Base-by-base conservation (phyloP, 371 early-diverging fungal species). In the Nematocida sp. region DNA sequence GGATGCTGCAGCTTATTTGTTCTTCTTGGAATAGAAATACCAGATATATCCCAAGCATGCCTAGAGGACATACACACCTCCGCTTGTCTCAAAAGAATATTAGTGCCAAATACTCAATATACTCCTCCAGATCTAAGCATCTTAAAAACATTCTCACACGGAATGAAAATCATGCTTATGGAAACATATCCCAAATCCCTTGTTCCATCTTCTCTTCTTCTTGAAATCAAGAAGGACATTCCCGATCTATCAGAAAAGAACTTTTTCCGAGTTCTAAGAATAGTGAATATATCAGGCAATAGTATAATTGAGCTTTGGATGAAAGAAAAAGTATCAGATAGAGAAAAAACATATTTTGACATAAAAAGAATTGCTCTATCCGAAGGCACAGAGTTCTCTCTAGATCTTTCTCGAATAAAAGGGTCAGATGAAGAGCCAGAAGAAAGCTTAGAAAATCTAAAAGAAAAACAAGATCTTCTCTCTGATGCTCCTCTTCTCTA, bases 391-490 rank as follows among this genome's bases (percentile, higher is more conserved):
- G 69, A 55, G 18, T 53, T 55, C 7, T 68, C 69, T 39, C 28
- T 68, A 9, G 69, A 68, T 40, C 4, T 68, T 4, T 68, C 69
- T 35, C 33, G 55, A 48, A 61, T 68, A 18, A 55, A 36, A 18
- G 7, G 23, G 25, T 26, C 28, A n/a, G 35, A 25, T 36, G 47
- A 48, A 23, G 18, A 47, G 69, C 36, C 38, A 28, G 32, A 16
- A 9, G 9, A 11, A 25, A 64, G 51, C 49, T 42, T 18, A 47
- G 35, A 18, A 66, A 35, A 45, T 18, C 13, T 18, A 28, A 9
- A 28, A 20, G 36, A 7, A 35, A 11, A 57, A 25, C 11, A 42
- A 42, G 42, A 7, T 11, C 23, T 38, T 35, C 11, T 57, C 23
- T 38, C 11, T n/a, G 25, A 25, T 25, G 9, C 9, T 9, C 23